A percentile compares a stretch with the other conserved stretches of the same genome.
These are phyloP conservation scores for Lactarius quietus DNA, from an alignment of 768 basidiomycete species.

Conservation along the genomic window DNA sequence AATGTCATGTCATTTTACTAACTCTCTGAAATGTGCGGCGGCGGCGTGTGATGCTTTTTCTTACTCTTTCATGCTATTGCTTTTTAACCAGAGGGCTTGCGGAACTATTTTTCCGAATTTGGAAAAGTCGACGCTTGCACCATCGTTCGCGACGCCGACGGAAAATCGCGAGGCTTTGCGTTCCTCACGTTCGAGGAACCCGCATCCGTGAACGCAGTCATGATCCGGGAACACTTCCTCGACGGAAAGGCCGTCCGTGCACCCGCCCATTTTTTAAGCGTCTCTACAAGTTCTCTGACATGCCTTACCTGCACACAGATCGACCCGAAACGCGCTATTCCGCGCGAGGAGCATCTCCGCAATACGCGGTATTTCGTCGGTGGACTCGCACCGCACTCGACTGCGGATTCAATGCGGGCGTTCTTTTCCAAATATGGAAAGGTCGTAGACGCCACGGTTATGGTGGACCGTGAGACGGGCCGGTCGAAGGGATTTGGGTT, in stretches of 20 bases:
- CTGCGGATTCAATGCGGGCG: conserved; percentile 86
- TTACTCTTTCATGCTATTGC: no score
- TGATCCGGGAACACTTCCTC: conserved; percentile 91
- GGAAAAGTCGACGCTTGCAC: conserved; percentile 97
- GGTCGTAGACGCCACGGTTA: conserved; percentile 86
- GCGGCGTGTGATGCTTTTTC: conserved; percentile 24
- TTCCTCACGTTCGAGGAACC: conserved; percentile 60
- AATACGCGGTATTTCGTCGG: conserved; percentile 96
- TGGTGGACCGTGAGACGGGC: conserved; percentile 95
- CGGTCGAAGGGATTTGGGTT: conserved; percentile 98
- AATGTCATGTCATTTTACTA: conserved; percentile 35
- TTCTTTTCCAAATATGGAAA: conserved; percentile 94
- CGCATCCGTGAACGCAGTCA: conserved; percentile 89
- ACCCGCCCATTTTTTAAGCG: conserved; percentile 15
- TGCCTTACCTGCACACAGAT: conserved; percentile 55
- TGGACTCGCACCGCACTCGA: conserved; percentile 88
- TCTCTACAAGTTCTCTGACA: conserved; percentile 1
- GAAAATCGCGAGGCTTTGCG: conserved; percentile 94
- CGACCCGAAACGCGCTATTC: conserved; percentile 98
- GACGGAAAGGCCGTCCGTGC: conserved; percentile 93
- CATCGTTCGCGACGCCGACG: conserved; percentile 96
- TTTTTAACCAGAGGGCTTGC: conserved; percentile 57
- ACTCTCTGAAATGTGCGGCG: conserved; percentile 43
- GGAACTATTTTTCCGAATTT: conserved; percentile 91
- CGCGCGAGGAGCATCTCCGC: conserved; percentile 89